phyloP scores from a whole-genome alignment of 371 early-diverging fungal genomes.

The Rhizopus sp. region DNA sequence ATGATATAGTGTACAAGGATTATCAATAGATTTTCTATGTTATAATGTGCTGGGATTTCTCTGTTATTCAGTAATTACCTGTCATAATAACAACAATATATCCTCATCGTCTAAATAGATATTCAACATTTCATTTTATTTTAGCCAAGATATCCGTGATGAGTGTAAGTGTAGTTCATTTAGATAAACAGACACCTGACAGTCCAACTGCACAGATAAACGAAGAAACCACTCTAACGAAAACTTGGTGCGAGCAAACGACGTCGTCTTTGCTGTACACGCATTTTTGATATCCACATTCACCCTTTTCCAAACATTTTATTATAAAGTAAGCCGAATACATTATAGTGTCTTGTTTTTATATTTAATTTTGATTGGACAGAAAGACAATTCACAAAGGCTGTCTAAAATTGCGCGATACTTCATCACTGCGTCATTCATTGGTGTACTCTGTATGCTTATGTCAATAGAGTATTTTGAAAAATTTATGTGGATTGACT shows the following conservation, averaged over 20 bases:
- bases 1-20: conserved; percentile 70
- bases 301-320: conserved; percentile 70
- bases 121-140: conserved; percentile 79
- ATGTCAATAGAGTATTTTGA: conserved; percentile 28
- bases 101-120: conserved; percentile 17
- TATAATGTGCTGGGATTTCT: conserved; percentile 87
- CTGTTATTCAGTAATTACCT: conserved; percentile 68
- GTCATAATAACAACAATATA: not conserved
- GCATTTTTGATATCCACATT: conserved; percentile 71
- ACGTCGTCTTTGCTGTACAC: conserved; percentile 88
- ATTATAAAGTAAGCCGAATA: conserved; percentile 65
- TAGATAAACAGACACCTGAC: not conserved
- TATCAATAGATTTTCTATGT: conserved; percentile 88
- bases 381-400: conserved; percentile 38
- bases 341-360: not conserved
- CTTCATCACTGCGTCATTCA: conserved; percentile 41
- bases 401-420: conserved; percentile 39
- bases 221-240: conserved; percentile 67
- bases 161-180: conserved; percentile 52
- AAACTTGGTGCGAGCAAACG: conserved; percentile 82
- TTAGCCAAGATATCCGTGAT: conserved; percentile 65
- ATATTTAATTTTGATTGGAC: not conserved
- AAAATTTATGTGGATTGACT: conserved; percentile 55
- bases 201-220: conserved; percentile 39
- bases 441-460: conserved; percentile 41